Base-by-base conservation (phyloP, 495 filamentous ascomycete species). In the Oleoguttula mirabilis region DNA sequence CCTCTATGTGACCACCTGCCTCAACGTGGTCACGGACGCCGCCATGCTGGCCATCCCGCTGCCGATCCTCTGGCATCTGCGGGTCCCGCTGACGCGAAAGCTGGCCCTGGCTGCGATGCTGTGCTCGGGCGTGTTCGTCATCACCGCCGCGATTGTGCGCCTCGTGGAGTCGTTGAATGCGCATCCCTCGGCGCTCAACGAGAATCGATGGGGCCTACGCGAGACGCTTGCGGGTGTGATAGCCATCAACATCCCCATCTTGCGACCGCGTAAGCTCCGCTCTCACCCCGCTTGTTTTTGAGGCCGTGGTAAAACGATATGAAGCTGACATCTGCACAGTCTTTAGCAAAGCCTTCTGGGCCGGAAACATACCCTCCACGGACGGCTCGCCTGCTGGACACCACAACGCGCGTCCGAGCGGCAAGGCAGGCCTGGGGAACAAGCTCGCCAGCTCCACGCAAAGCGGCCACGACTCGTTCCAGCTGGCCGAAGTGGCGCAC, bases 1-100 rank as follows among this genome's bases (percentile, higher is more conserved):
- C 30, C 24, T 43, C 19, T 43, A 43, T 25, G 41, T 43, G 21
- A 12, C 17, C 8, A 43, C 28, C 2, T n/a, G 21, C 5, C 32
- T 43, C 16, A 43, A 43, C 30, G 41, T 43, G 12, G 3, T 35
- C 17, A 43, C 41, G 2, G 41, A 43, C 17, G 30, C 30, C 11
- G 41, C 41, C 15, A 33, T 43, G n/a, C 30, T 43, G 16, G 17
- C 30, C 2, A 36, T 43, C 15, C 41, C 41, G 11, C 8, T 43
- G 10, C 41, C 41, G 2, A 8, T 43, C 14, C 20, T 43, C 10
- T 43, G 28, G 30, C 19, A 16, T 2, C 10, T 43, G 19, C 16
- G 22, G 14, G 41, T 24, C 8, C 30, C 28, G 17, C 22, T 43
- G 30, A 34, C 17, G 32, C 15, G 22, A 16, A 43, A 43, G 30